A percentile compares a stretch with the other conserved stretches of the same genome.
Conservation (phyloP, 108 stramenopile genomes). For the Discostella stelligeroides region DNA sequence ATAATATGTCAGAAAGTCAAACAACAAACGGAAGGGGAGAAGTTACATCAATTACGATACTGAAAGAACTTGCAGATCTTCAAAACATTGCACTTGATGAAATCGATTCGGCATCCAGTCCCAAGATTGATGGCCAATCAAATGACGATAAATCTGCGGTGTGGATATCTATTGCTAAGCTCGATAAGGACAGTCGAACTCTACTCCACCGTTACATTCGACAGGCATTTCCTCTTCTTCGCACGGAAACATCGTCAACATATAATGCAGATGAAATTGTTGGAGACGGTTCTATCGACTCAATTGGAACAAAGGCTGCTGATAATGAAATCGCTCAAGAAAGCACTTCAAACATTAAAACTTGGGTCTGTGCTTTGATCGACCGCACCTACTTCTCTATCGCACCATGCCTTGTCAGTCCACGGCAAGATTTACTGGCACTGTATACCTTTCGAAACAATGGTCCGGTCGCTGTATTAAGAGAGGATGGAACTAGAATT, state of each 20-base stretch:
- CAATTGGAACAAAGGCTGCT: background rate
- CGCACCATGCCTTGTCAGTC: conserved; percentile 49
- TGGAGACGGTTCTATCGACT: conserved; percentile 5
- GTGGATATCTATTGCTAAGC: conserved; percentile 32
- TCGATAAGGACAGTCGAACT: conserved; percentile 21
- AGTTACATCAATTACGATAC: background rate
- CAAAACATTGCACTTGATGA: conserved; percentile 24
- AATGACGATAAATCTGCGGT: conserved; percentile 14
- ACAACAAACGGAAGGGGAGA: background rate
- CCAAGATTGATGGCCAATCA: background rate
- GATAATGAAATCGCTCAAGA: background rate
- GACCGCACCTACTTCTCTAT: conserved; percentile 63
- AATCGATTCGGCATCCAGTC: conserved; percentile 9
- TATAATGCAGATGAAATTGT: background rate
- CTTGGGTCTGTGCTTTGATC: conserved; percentile 50
- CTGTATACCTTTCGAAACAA: conserved; percentile 52
- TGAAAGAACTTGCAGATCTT: conserved; percentile 14
- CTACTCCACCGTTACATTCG: conserved; percentile 36
- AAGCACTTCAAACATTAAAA: conserved; percentile 1
- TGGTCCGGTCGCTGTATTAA: conserved; percentile 22
- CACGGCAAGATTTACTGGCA: conserved; percentile 43
- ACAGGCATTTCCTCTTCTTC: conserved; percentile 30
- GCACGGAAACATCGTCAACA: conserved; percentile 28
- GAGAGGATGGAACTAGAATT: background rate
- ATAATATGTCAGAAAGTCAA: background rate